A percentile compares a stretch with the other conserved stretches of the same genome.
Evolutionary conservation across 129 eudicot species (phyloP).

Genomic region (Helianthus annuus): DNA sequence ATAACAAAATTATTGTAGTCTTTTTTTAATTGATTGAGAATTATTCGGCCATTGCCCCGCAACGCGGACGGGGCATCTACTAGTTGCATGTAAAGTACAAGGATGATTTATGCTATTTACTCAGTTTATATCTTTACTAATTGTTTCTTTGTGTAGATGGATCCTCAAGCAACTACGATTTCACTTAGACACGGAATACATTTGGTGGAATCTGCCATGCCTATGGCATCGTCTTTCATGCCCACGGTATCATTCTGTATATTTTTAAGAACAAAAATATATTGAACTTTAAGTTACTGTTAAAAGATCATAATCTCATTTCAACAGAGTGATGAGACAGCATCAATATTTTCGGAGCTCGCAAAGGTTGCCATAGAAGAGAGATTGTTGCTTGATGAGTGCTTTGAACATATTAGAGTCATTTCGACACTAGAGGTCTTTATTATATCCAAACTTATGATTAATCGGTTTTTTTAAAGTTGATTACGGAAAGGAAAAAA

Average conservation of each 20-base stretch:
- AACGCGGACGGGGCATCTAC: no score
- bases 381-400: slow-evolving; percentile 65
- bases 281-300: background rate
- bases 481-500: no score
- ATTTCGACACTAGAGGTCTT: slow-evolving; percentile 67
- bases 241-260: slow-evolving; percentile 42
- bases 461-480: no score
- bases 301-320: background rate
- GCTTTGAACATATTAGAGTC: slow-evolving; percentile 50
- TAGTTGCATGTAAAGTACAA: background rate
- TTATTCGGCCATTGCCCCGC: no score
- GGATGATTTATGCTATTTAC: background rate
- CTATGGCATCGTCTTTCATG: slow-evolving; percentile 26
- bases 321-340: slow-evolving; percentile 40
- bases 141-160: slow-evolving; percentile 41
- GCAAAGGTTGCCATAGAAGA: slow-evolving; percentile 62
- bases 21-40: no score
- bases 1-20: no score
- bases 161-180: slow-evolving; percentile 37
- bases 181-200: slow-evolving; percentile 57
- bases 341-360: slow-evolving; percentile 40
- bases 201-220: slow-evolving; percentile 40
- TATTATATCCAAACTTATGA: background rate
- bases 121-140: background rate
- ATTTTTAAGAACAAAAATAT: background rate